A percentile compares a stretch with the other conserved stretches of the same genome.
phyloP scores from a whole-genome alignment of 352 stramenopile species.

The Phytophthora citrophthora region DNA sequence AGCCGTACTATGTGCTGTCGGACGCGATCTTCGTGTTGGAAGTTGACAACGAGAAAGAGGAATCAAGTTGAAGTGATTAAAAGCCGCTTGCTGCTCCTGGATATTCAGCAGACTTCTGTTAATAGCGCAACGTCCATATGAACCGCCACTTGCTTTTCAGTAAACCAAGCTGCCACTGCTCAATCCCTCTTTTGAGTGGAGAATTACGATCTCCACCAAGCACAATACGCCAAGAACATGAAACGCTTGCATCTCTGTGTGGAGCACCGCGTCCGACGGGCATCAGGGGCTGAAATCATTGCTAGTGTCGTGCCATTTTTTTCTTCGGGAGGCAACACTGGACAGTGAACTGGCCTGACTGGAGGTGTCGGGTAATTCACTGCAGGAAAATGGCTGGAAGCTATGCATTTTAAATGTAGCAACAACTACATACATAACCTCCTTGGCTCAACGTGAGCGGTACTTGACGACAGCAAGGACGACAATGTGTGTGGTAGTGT shows the following conservation, averaged over 20 bases:
- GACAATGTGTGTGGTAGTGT: too few relatives aligned
- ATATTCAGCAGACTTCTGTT: constrained; percentile 7
- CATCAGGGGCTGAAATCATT: constrained; percentile 19
- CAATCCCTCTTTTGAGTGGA: constrained; percentile 3
- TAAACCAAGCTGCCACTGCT: constrained; percentile 13
- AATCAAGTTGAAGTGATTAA: constrained; percentile 26
- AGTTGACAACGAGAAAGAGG: constrained; percentile 40
- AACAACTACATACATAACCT: too few relatives aligned
- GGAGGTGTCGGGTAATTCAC: too few relatives aligned
- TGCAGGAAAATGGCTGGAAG: neutral
- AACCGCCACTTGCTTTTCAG: constrained; percentile 24
- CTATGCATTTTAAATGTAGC: too few relatives aligned
- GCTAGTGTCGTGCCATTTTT: neutral
- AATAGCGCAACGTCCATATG: constrained; percentile 2
- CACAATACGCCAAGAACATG: neutral
- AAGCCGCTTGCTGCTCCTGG: constrained; percentile 6
- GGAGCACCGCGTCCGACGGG: neutral
- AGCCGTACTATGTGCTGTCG: constrained; percentile 87
- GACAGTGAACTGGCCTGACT: neutral
- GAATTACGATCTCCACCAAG: constrained; percentile 6
- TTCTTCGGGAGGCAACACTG: neutral
- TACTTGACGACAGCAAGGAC: too few relatives aligned
- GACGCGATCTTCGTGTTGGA: constrained; percentile 86
- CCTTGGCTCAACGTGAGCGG: too few relatives aligned
- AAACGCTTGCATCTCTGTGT: constrained; percentile 15